A percentile compares a stretch with the other conserved stretches of the same genome.
phyloP scores from a whole-genome alignment of 805 yeast genomes.

The Ogataea siamensis region DNA sequence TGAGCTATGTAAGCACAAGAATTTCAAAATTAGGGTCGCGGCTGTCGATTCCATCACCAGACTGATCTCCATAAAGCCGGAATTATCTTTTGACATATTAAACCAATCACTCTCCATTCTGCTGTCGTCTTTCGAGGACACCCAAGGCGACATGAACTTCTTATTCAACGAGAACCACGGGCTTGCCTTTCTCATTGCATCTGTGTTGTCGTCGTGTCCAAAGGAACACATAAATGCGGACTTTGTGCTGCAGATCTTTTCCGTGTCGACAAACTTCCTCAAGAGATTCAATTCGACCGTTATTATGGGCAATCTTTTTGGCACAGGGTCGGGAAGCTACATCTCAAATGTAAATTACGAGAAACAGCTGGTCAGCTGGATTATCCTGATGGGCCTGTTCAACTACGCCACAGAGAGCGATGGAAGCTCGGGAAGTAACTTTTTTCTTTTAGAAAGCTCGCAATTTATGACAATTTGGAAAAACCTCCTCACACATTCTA shows the following conservation, averaged over 20 bases:
- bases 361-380: slow-evolving; percentile 55
- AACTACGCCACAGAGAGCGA: slow-evolving; percentile 39
- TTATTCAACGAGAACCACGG: slow-evolving; percentile 33
- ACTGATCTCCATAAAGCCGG: slow-evolving; percentile 37
- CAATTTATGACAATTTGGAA: slow-evolving; percentile 68
- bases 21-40: slow-evolving; percentile 40
- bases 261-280: slow-evolving; percentile 29
- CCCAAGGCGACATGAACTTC: slow-evolving; percentile 24
- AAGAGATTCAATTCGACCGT: slow-evolving; percentile 38
- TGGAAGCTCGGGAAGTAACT: slow-evolving; percentile 41
- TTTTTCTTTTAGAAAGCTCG: slow-evolving; percentile 52
- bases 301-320: slow-evolving; percentile 33
- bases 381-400: slow-evolving; percentile 59
- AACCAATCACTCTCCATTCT: slow-evolving; percentile 37
- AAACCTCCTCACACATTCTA: slow-evolving; percentile 49
- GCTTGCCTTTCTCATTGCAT: slow-evolving; percentile 32
- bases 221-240: slow-evolving; percentile 33
- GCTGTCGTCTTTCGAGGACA: slow-evolving; percentile 35
- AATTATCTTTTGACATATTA: slow-evolving; percentile 29
- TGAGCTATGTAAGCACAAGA: slow-evolving; percentile 37
- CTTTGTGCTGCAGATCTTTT: slow-evolving; percentile 31
- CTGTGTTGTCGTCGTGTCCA: slow-evolving; percentile 31
- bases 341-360: slow-evolving; percentile 35
- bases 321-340: slow-evolving; percentile 27
- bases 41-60: slow-evolving; percentile 37